These are phyloP conservation scores for Patellifolia procumbens DNA, from an alignment of 179 eudicot genomes.

Conservation along the genomic window DNA sequence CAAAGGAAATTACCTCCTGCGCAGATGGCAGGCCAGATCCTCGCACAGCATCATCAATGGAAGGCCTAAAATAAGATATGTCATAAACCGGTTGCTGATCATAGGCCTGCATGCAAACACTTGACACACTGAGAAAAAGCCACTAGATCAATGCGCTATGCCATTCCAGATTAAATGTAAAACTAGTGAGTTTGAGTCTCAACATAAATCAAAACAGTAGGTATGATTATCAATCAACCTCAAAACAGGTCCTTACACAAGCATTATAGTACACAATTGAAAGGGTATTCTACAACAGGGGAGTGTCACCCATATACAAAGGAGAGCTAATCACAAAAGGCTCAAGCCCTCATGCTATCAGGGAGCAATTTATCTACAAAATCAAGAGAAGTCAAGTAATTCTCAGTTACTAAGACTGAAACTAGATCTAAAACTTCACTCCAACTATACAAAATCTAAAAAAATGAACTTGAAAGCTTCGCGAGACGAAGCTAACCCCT, in stretches of 20 bases:
- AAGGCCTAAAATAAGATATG: conserved; percentile 66
- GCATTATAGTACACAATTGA: not conserved
- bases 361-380: too few relatives aligned
- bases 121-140: conserved; percentile 1
- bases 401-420: too few relatives aligned
- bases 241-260: not conserved
- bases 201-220: not conserved
- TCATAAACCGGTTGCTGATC: conserved; percentile 69
- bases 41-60: conserved; percentile 65
- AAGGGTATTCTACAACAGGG: too few relatives aligned
- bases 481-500: too few relatives aligned
- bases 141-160: not conserved
- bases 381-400: too few relatives aligned
- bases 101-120: conserved; percentile 57
- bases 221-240: not conserved
- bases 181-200: not conserved
- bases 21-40: conserved; percentile 57
- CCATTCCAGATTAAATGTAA: not conserved
- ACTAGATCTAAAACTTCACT: too few relatives aligned
- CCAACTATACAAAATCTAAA: too few relatives aligned
- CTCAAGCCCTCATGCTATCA: too few relatives aligned
- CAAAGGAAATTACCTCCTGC: conserved; percentile 62
- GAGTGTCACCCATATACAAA: too few relatives aligned
- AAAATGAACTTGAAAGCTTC: too few relatives aligned
- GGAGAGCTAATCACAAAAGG: too few relatives aligned